Conservation (phyloP, 1,284 basidiomycete species). For the Cerrena zonata region DNA sequence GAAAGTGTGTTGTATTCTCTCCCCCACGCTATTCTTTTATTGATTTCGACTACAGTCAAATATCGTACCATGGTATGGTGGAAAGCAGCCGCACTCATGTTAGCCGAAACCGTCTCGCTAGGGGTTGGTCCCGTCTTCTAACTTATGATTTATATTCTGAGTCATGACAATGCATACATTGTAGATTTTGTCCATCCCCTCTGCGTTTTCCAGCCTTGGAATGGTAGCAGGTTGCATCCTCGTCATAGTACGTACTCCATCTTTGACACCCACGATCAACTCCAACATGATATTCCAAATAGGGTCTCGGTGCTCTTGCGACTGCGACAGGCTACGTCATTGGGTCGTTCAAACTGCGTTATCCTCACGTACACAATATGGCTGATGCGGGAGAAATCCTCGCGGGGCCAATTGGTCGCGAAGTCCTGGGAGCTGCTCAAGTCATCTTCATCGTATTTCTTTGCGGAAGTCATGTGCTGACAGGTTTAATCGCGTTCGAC, state of each 20-base stretch:
- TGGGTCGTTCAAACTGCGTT: slow-evolving; percentile 27
- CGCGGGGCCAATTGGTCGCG: slow-evolving; percentile 43
- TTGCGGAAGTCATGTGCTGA: slow-evolving; percentile 29
- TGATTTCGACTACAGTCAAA: slow-evolving; percentile 19
- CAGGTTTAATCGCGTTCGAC: slow-evolving; percentile 29
- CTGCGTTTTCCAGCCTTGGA: slow-evolving; percentile 25
- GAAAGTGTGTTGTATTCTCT: slow-evolving; percentile 13
- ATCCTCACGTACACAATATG: slow-evolving; percentile 32
- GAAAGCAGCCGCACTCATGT: slow-evolving; percentile 31
- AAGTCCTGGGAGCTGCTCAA: slow-evolving; percentile 43
- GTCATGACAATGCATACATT: no score
- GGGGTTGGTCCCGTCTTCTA: slow-evolving; percentile 16
- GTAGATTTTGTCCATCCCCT: slow-evolving; percentile 28
- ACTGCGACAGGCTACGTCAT: slow-evolving; percentile 27
- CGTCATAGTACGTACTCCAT: slow-evolving; percentile 20
- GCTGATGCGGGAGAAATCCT: slow-evolving; percentile 49
- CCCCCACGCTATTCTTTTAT: neutral
- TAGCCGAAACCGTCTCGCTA: slow-evolving; percentile 29
- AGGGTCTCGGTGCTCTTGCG: slow-evolving; percentile 25
- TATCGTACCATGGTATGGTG: slow-evolving; percentile 32
- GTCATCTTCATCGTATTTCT: slow-evolving; percentile 44
- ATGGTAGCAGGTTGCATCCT: slow-evolving; percentile 27
- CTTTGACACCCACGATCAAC: no score
- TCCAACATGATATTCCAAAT: neutral
- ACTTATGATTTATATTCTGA: neutral